Evolutionary conservation across 2,329 filamentous ascomycete genomes (phyloP).

Genomic region (Colletotrichum aenigma): DNA sequence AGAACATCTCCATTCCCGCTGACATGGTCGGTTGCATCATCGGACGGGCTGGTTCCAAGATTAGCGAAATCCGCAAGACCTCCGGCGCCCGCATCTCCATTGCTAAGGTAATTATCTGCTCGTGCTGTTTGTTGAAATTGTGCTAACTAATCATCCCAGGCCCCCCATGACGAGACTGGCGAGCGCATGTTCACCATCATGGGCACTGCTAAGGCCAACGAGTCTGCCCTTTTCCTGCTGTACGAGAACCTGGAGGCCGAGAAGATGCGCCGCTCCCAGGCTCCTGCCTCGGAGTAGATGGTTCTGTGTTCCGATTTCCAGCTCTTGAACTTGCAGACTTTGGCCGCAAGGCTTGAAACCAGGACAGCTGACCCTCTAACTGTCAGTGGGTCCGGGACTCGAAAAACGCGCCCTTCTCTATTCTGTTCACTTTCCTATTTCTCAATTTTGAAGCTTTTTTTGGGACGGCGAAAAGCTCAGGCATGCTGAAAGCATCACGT

Average conservation of each 20-base stretch:
- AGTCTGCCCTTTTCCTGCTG: slow-evolving; percentile 92
- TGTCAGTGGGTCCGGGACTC: slow-evolving; percentile 1
- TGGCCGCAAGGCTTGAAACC: slow-evolving; percentile 14
- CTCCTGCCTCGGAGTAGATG: slow-evolving; percentile 56
- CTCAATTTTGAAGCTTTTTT: not conserved
- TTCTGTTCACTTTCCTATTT: not conserved
- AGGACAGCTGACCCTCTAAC: not conserved
- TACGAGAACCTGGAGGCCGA: slow-evolving; percentile 99
- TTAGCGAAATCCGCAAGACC: slow-evolving; percentile 96
- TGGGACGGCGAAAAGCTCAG: not conserved
- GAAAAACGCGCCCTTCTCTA: not conserved
- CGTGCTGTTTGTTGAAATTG: not conserved
- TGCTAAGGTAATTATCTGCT: slow-evolving; percentile 71
- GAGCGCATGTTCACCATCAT: slow-evolving; percentile 99
- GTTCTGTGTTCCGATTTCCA: not conserved
- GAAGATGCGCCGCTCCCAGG: slow-evolving; percentile 95
- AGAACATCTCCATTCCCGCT: slow-evolving; percentile 98
- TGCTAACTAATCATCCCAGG: slow-evolving; percentile 43
- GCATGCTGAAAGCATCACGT: not conserved
- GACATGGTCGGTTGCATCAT: slow-evolving; percentile 99
- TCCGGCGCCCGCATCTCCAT: slow-evolving; percentile 98
- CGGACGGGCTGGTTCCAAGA: slow-evolving; percentile 92
- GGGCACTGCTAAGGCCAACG: slow-evolving; percentile 90
- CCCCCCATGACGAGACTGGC: slow-evolving; percentile 94
- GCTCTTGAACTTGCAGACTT: slow-evolving; percentile 15